Percentiles rank a stretch among this genome's conserved stretches.
Evolutionary conservation across 176 grass and related monocot species (phyloP).

Genomic region (Oropetium thomaeum): DNA sequence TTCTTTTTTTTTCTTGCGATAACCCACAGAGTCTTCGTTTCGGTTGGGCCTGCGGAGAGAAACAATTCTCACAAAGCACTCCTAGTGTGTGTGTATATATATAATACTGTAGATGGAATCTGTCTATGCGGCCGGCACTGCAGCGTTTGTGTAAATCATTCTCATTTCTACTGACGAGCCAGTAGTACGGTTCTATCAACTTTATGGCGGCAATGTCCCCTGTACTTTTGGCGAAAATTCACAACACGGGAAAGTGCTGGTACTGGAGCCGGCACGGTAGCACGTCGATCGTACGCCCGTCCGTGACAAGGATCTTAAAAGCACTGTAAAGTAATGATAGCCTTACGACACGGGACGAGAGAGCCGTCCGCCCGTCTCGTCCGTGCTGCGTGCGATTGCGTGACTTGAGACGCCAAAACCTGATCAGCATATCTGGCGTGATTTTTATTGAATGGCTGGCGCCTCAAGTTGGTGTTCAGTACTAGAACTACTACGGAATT

Average conservation of each 20-base stretch:
- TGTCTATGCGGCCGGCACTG: too few species aligned
- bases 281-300: neutral
- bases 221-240: neutral
- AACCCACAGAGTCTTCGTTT: neutral
- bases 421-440: neutral
- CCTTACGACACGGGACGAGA: neutral
- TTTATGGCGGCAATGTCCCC: too few species aligned
- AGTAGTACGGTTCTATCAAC: neutral
- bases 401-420: neutral
- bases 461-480: neutral
- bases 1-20: too few species aligned
- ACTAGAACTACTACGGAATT: too few species aligned
- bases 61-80: too few species aligned
- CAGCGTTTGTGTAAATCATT: neutral
- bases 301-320: conserved; percentile 17
- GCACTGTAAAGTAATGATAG: too few species aligned
- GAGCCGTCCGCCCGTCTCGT: neutral
- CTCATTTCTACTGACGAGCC: neutral
- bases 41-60: neutral
- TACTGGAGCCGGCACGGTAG: neutral
- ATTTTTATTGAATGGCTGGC: neutral
- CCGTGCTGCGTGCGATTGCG: too few species aligned
- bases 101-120: too few species aligned
- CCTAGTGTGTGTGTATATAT: too few species aligned
- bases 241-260: neutral